These are phyloP conservation scores for Polysphondylium violaceum DNA, from an alignment of 78 protist species.

Conservation along the genomic window DNA sequence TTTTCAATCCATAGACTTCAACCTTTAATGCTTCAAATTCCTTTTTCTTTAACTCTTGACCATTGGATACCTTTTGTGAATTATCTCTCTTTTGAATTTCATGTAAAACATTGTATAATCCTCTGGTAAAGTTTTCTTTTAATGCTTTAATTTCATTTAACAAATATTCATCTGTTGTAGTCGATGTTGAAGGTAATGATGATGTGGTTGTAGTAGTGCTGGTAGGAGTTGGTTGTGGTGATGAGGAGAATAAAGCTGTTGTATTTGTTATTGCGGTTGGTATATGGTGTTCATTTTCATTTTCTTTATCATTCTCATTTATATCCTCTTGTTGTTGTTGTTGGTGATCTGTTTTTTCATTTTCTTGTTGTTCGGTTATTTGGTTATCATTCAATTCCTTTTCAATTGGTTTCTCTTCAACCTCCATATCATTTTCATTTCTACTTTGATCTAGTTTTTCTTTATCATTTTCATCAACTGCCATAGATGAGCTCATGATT, in stretches of 20 bases:
- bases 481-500: background rate
- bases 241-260: background rate
- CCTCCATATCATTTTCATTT: background rate
- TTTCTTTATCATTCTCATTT: background rate
- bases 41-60: conserved; percentile 16
- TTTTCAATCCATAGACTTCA: conserved; percentile 14
- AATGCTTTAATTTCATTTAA: conserved; percentile 5
- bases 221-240: background rate
- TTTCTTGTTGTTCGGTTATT: background rate
- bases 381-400: background rate
- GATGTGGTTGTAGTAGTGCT: background rate
- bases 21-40: conserved; percentile 32
- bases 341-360: background rate
- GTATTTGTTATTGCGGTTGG: background rate
- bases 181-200: background rate
- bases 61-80: conserved; percentile 2
- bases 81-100: conserved; percentile 33
- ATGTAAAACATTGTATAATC: background rate
- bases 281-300: background rate
- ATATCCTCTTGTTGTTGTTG: background rate
- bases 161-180: background rate
- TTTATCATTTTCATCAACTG: background rate
- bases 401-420: background rate
- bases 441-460: background rate
- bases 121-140: conserved; percentile 8